Evolutionary conservation across 257 asterid species (phyloP), one percentile per base, ranked within the genome.

Genomic region (Solanum rostratum): DNA sequence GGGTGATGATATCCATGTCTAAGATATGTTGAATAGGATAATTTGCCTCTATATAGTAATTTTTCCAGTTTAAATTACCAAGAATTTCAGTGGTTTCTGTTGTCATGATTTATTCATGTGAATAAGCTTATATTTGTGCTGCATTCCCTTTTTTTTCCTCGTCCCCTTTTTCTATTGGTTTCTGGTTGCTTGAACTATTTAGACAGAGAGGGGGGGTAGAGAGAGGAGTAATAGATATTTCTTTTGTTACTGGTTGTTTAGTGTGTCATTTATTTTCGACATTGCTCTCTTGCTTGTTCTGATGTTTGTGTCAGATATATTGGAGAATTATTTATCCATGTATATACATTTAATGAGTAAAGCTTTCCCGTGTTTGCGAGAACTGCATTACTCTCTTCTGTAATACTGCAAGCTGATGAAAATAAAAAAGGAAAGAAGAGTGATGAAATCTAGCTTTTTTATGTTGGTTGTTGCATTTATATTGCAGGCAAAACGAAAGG

Each of bases 401-500:
- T 45, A 9, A 8, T 49, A 45, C 45, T 49, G 45, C 63, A 15
- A 15, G 41, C 27, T 49, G 45, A 76, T 86, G 80, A 57, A 49
- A 15, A 70, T 41, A 20, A n/a, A 22, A 55, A n/a, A n/a, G n/a
- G n/a, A 37, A 59, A 14, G 27, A 59, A 15, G 70, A 10, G 27
- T 54, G 53, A 49, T 33, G 13, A 6, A 11, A 29, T 83, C 78
- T 55, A 3, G 46, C 43, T 63, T 49, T 50, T 57, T 54, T 8
- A 19, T 37, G 30, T 53, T 49, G 29, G n/a, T 65, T 7, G 13
- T 79, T 59, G 70, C 53, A 54, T 60, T 22, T 24, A 57, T 45
- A 20, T 84, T 79, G 73, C 71, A 96, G 98, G 99, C 99, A 20
- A 96, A 95, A 89, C 90, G 97, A 83, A 96, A 95, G 87, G 99